Percentiles rank a stretch among this genome's conserved stretches.
Conservation (phyloP, 495 filamentous ascomycete genomes). For the Parathielavia hyrcaniae region DNA sequence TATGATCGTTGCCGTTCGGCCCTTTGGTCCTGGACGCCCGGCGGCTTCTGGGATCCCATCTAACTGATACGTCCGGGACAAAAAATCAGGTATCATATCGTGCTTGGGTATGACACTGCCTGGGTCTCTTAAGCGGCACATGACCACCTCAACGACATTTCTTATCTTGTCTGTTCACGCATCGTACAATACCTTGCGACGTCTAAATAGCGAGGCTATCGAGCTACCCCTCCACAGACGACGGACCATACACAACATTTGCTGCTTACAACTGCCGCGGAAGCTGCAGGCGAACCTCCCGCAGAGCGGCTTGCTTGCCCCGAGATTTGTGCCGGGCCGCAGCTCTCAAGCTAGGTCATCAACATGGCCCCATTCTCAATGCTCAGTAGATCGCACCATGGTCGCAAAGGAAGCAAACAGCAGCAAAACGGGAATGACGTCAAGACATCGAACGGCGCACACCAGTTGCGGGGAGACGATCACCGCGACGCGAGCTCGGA, state of each 20-base stretch:
- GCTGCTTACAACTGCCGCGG: background rate
- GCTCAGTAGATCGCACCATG: conserved; percentile 24
- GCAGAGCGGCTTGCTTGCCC: conserved; percentile 8
- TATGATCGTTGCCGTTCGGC: background rate
- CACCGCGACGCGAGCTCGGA: conserved; percentile 6
- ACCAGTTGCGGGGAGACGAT: conserved; percentile 4
- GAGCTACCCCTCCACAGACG: background rate
- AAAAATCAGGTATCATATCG: background rate
- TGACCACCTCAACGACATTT: background rate
- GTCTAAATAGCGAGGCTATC: background rate
- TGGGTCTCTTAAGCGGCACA: background rate
- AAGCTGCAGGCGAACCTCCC: background rate
- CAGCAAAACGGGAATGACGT: conserved; percentile 17
- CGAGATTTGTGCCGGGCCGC: conserved; percentile 10
- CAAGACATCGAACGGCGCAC: conserved; percentile 10
- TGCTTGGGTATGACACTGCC: background rate
- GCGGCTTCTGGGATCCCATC: background rate
- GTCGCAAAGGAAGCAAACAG: conserved; percentile 16
- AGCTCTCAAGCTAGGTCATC: conserved; percentile 1
- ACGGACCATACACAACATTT: background rate
- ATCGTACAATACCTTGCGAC: background rate
- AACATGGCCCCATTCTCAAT: conserved; percentile 34
- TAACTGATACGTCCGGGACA: conserved; percentile 6
- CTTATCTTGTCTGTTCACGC: background rate
- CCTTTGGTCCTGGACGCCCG: background rate